phyloP scores from a whole-genome alignment of 768 basidiomycete species.

The Boletus rufocinnamomeus region DNA sequence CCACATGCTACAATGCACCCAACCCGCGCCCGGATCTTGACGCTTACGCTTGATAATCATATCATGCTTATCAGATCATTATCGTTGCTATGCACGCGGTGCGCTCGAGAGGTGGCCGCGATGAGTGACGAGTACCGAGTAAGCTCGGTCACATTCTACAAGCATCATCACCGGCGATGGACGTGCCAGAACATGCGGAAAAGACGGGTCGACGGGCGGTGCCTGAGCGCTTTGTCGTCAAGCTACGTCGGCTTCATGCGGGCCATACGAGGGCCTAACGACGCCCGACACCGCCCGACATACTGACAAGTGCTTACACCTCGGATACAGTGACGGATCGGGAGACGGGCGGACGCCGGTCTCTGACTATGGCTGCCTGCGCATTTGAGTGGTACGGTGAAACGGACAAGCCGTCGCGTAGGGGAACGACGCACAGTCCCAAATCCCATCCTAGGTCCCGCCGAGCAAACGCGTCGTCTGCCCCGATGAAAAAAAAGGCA shows the following conservation, averaged over 20 bases:
- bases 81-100: conserved; percentile 9
- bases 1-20: not conserved
- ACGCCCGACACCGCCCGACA: not conserved
- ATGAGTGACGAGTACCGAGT: not conserved
- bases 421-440: not conserved
- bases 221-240: not conserved
- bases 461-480: not conserved
- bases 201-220: not conserved
- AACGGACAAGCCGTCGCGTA: not conserved
- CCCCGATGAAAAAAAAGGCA: too few relatives aligned
- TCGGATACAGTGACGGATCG: not conserved
- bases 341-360: too few relatives aligned
- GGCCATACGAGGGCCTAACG: too few relatives aligned
- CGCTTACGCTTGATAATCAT: not conserved
- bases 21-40: not conserved
- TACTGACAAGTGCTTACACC: too few relatives aligned
- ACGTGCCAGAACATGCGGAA: not conserved
- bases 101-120: not conserved
- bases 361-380: not conserved
- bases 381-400: not conserved
- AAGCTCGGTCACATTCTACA: not conserved
- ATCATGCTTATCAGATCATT: not conserved
- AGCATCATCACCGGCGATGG: not conserved
- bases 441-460: not conserved
- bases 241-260: not conserved